Conservation (phyloP, 2,329 filamentous ascomycete species). For the Fonsecaea pugnacius region DNA sequence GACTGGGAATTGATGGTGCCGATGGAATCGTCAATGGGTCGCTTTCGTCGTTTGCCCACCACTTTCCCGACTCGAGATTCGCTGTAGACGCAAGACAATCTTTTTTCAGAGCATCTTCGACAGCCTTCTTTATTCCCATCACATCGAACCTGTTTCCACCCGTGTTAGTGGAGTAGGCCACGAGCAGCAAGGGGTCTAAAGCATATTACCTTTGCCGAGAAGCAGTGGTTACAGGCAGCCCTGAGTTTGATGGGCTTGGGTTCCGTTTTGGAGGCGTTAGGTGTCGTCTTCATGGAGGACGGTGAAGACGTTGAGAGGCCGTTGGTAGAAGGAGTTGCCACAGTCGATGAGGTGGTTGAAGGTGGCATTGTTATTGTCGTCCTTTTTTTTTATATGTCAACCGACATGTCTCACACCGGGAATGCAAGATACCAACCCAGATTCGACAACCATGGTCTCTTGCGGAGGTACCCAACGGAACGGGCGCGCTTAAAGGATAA, state of each 20-base stretch:
- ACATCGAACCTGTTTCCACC: conserved; percentile 34
- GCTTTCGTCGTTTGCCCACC: conserved; percentile 38
- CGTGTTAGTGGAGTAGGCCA: conserved; percentile 18
- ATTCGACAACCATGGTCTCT: conserved; percentile 17
- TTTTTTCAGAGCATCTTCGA: conserved; percentile 36
- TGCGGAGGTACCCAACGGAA: conserved; percentile 5
- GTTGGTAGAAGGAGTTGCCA: conserved; percentile 6
- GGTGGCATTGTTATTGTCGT: conserved; percentile 20
- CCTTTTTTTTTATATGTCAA: conserved; percentile 31
- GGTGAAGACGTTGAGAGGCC: conserved; percentile 8
- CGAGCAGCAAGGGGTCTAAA: not conserved
- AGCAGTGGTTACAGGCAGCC: conserved; percentile 37
- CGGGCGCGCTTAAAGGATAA: not conserved
- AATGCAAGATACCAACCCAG: conserved; percentile 32
- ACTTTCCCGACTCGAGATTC: conserved; percentile 38
- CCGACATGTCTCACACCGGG: conserved; percentile 24
- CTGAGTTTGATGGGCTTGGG: conserved; percentile 36
- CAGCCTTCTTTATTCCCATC: conserved; percentile 38
- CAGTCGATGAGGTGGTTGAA: conserved; percentile 13
- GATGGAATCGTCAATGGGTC: conserved; percentile 33
- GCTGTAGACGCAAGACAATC: conserved; percentile 36
- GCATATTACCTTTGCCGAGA: conserved; percentile 35
- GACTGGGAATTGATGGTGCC: conserved; percentile 30
- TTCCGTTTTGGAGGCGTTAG: conserved; percentile 23
- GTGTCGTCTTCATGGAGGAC: conserved; percentile 14